Conservation (phyloP, 1,284 basidiomycete genomes). For the Salmacisia buchloeana region DNA sequence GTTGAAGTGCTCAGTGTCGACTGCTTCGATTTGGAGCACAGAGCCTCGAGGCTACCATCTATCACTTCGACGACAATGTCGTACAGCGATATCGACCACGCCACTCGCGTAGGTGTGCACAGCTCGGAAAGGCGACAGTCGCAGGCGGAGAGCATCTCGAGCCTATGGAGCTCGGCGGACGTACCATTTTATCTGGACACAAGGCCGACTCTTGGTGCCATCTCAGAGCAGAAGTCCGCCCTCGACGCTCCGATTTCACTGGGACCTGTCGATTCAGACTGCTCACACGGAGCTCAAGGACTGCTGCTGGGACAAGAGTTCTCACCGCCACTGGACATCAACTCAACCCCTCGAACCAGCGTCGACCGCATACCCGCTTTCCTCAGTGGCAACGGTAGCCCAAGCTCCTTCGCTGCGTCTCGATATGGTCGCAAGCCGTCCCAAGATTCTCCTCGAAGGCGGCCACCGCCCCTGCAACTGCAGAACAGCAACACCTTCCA, state of each 20-base stretch:
- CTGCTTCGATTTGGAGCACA: not conserved
- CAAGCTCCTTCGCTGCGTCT: constrained; percentile 1
- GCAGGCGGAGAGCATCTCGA: constrained; percentile 26
- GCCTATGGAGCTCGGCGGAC: constrained; percentile 40
- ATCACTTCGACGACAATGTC: constrained; percentile 6
- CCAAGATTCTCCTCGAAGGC: not conserved
- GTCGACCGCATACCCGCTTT: not conserved
- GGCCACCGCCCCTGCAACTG: not conserved
- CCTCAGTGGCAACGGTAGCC: not conserved
- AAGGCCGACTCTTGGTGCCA: not conserved
- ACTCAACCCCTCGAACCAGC: constrained; percentile 3
- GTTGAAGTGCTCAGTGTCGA: too few species aligned
- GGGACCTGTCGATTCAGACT: not conserved
- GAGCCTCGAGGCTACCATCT: not conserved
- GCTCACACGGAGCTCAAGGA: not conserved
- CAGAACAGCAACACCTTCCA: not conserved
- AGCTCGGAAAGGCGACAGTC: not conserved
- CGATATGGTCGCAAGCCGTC: constrained; percentile 4
- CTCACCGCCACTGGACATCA: not conserved
- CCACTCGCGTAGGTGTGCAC: too few species aligned
- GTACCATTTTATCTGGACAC: constrained; percentile 35
- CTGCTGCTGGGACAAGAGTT: not conserved
- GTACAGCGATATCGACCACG: not conserved
- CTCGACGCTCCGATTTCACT: not conserved
- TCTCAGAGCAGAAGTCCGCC: not conserved